Conservation (phyloP, 176 grass and related monocot genomes). For the Tillandsia fasciculata region DNA sequence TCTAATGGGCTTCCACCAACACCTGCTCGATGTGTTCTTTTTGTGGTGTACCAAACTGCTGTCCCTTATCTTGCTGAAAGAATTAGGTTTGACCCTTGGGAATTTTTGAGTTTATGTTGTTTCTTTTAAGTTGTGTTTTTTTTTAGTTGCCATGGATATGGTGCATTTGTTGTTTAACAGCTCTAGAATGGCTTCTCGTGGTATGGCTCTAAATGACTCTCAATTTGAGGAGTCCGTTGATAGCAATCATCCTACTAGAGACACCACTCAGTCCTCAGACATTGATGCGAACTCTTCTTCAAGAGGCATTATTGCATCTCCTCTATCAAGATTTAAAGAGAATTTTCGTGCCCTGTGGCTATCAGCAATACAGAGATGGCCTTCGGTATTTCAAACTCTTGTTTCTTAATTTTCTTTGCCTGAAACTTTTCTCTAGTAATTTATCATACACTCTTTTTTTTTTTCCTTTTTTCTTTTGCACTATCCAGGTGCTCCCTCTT, state of each 20-base stretch:
- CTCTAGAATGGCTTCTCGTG: constrained; percentile 80
- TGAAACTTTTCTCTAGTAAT: constrained; percentile 12
- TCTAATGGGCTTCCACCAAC: constrained; percentile 75
- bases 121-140: constrained; percentile 8
- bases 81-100: constrained; percentile 47
- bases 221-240: constrained; percentile 42
- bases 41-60: constrained; percentile 85
- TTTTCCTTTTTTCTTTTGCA: not conserved
- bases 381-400: constrained; percentile 40
- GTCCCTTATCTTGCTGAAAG: constrained; percentile 87
- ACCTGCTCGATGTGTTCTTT: constrained; percentile 70
- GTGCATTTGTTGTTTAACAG: not conserved
- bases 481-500: constrained; percentile 67
- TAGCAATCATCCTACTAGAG: constrained; percentile 29
- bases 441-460: not conserved
- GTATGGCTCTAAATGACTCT: constrained; percentile 61
- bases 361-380: constrained; percentile 73
- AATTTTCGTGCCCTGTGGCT: constrained; percentile 49
- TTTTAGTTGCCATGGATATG: not conserved
- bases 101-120: not conserved
- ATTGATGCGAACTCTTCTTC: constrained; percentile 22
- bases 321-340: constrained; percentile 44
- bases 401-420: constrained; percentile 10
- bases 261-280: constrained; percentile 18
- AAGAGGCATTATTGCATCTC: constrained; percentile 33